phyloP scores from a whole-genome alignment of 805 yeast genomes.

The Kodamaea leandrae region DNA sequence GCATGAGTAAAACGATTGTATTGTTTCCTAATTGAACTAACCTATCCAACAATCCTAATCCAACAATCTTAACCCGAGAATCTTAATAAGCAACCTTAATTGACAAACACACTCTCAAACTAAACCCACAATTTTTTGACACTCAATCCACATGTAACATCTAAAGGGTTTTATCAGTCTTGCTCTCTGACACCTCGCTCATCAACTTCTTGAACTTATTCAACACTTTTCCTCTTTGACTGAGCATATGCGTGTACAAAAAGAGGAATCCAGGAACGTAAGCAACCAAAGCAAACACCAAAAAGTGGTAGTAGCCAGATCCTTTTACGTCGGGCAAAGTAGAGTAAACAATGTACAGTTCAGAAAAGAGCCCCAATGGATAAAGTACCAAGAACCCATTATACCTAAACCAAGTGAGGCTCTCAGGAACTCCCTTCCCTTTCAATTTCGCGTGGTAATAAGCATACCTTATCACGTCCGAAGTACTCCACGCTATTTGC shows the following conservation, averaged over 20 bases:
- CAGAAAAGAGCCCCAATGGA: slow-evolving; percentile 88
- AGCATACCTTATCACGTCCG: slow-evolving; percentile 88
- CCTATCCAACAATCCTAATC: no score
- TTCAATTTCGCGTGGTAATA: slow-evolving; percentile 73
- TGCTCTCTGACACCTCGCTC: background rate
- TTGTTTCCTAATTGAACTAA: no score
- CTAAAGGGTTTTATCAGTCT: background rate
- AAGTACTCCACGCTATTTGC: slow-evolving; percentile 82
- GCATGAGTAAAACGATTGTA: no score
- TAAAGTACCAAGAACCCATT: slow-evolving; percentile 78
- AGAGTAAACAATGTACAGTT: slow-evolving; percentile 63
- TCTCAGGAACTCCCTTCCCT: slow-evolving; percentile 48
- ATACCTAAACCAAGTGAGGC: slow-evolving; percentile 73
- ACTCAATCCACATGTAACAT: background rate
- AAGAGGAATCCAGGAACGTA: slow-evolving; percentile 88
- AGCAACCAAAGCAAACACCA: slow-evolving; percentile 56
- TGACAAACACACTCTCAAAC: no score
- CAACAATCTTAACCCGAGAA: no score
- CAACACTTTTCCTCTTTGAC: slow-evolving; percentile 72
- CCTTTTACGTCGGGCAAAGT: slow-evolving; percentile 56
- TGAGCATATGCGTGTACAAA: slow-evolving; percentile 82
- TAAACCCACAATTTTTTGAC: background rate
- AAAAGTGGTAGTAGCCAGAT: slow-evolving; percentile 48
- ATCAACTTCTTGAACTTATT: slow-evolving; percentile 1
- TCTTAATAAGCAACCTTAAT: no score